Base-by-base conservation (phyloP, 169 alveolate genomes). In the Plasmodium relictum region DNA sequence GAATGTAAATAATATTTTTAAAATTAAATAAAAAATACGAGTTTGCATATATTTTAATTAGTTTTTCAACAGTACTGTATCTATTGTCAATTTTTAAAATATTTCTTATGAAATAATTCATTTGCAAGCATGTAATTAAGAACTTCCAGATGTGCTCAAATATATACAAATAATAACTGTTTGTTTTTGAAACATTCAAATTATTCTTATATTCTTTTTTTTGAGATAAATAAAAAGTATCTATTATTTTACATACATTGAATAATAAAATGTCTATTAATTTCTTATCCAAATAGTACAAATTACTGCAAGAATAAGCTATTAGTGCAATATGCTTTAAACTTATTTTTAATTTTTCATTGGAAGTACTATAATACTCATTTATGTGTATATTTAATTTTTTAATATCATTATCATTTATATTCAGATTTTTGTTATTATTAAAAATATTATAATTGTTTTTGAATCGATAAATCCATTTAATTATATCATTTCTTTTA, bases 391-490 rank as follows among this genome's bases (percentile, higher is more conserved):
- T 44, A 41, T 41, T 68, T 42, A 78, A 31, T 0, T 6, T 56
- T 56, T 78, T 63, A 26, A 78, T 65, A n/a, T 78, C 89, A 14
- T 50, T 26, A 63, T 78, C 71, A 42, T n/a, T 44, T 26, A 63
- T 41, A 12, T 7, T 41, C 24, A 52, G 0, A 14, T 31, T 2
- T 42, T 50, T 63, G 12, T 62, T 41, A 7, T 50, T 8, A 14
- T 56, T 41, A 56, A 78, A 78, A 6, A 54, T 8, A 9, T 65
- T 63, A 6, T 16, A 50, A 37, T 42, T 48, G 44, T 78, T 78
- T 63, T 22, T 78, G 65, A 14, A 78, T 42, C 89, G 20, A 16
- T 78, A 78, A 14, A 78, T n/a, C 89, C 89, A 78, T 8, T 78
- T 78, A 20, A 65, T 39, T 45, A 65, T 48, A 22, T 70, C 31